Conservation (phyloP, 2,329 filamentous ascomycete genomes). For the Raffaelea arxii region DNA sequence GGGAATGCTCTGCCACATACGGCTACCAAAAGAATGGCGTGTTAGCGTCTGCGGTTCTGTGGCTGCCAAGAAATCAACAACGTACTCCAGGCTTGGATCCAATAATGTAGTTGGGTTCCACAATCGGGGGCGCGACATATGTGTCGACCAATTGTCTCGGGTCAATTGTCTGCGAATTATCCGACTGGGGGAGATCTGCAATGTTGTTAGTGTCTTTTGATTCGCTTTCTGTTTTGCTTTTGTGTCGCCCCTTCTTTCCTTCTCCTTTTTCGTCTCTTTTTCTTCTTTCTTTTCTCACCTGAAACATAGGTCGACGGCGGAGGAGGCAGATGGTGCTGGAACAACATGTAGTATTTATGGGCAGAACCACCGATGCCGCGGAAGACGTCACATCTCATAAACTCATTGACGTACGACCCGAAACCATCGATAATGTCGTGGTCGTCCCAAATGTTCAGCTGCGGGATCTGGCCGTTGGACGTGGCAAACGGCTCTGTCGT, state of each 20-base stretch:
- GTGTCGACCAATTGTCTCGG: slow-evolving; percentile 63
- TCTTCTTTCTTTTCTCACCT: slow-evolving; percentile 42
- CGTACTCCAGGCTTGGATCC: slow-evolving; percentile 64
- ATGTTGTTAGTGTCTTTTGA: too few relatives aligned
- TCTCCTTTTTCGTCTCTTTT: too few relatives aligned
- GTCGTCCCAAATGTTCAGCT: slow-evolving; percentile 97
- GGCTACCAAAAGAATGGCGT: slow-evolving; percentile 46
- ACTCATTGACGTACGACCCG: slow-evolving; percentile 86
- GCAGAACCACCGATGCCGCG: slow-evolving; percentile 83
- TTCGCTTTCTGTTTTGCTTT: too few relatives aligned
- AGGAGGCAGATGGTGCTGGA: slow-evolving; percentile 87
- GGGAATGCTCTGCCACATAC: slow-evolving; percentile 80
- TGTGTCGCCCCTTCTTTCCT: too few relatives aligned
- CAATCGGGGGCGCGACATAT: slow-evolving; percentile 51
- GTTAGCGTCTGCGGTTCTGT: slow-evolving; percentile 41
- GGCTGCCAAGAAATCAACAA: slow-evolving; percentile 40
- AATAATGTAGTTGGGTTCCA: slow-evolving; percentile 67
- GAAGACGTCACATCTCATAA: slow-evolving; percentile 85
- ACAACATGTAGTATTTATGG: slow-evolving; percentile 97
- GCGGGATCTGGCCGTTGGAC: slow-evolving; percentile 84
- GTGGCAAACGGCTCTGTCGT: slow-evolving; percentile 73
- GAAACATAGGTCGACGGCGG: slow-evolving; percentile 80
- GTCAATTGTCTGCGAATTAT: slow-evolving; percentile 49
- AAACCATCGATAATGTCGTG: slow-evolving; percentile 91
- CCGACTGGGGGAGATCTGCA: too few relatives aligned